These are phyloP conservation scores for Chlorella sp. DNA, from an alignment of 139 green algal genomes.

Conservation along the genomic window DNA sequence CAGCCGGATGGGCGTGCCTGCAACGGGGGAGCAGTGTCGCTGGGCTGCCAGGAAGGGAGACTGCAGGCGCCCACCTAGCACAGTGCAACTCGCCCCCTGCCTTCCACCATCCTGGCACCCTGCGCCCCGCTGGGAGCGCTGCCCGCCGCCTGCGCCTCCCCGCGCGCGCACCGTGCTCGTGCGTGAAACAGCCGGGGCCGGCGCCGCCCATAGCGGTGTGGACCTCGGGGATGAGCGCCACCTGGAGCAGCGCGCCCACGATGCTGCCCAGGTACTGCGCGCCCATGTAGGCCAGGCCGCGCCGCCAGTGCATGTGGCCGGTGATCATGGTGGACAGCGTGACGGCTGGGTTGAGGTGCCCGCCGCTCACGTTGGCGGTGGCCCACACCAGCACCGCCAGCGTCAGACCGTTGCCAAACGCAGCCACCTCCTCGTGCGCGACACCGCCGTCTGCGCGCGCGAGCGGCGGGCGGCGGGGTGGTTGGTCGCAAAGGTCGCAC, in stretches of 20 bases:
- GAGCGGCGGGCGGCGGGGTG: too few species aligned
- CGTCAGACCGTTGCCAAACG: slow-evolving; percentile 58
- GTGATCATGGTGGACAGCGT: slow-evolving; percentile 75
- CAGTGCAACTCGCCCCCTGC: too few species aligned
- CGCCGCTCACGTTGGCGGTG: slow-evolving; percentile 71
- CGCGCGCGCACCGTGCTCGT: too few species aligned
- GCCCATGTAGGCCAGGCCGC: slow-evolving; percentile 66
- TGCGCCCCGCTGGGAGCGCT: too few species aligned
- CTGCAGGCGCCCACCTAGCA: too few species aligned
- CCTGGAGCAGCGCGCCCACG: slow-evolving; percentile 15
- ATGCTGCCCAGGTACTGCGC: slow-evolving; percentile 74
- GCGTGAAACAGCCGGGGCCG: slow-evolving; percentile 45
- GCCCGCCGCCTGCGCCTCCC: too few species aligned
- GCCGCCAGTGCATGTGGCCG: slow-evolving; percentile 73
- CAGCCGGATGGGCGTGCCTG: slow-evolving; percentile 29
- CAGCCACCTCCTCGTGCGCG: too few species aligned
- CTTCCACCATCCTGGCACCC: too few species aligned
- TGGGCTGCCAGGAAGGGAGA: too few species aligned
- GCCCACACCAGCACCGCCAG: slow-evolving; percentile 64
- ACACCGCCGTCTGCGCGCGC: too few species aligned
- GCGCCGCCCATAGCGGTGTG: slow-evolving; percentile 30
- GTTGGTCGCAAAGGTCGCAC: too few species aligned
- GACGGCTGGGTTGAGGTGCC: slow-evolving; percentile 77
- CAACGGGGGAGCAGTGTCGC: too few species aligned
- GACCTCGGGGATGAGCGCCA: slow-evolving; percentile 14